Evolutionary conservation across 2,329 filamentous ascomycete genomes (phyloP), one percentile per base, ranked within the genome.

Genomic region (Nigrospora osmanthi): DNA sequence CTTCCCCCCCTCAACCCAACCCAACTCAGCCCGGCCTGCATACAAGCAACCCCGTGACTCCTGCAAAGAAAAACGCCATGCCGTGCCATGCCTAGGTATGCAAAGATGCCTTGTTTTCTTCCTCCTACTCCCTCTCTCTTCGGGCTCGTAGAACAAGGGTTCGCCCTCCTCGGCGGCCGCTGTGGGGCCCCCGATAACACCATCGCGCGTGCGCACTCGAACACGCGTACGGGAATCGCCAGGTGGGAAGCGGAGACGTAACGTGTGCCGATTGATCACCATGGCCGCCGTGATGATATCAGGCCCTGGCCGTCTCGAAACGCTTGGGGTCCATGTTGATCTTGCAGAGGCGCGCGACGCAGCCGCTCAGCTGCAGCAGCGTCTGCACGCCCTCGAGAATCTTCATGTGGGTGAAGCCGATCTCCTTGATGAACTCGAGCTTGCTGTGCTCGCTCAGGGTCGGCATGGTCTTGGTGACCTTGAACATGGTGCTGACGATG

Each of bases 401-500:
- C 64, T 94, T 90, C 93, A 98, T 98, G 62, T 98, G 93, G 3
- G 93, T 95, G 66, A 97, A 97, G 43, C 93, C 93, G 65, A 98
- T 98, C 69, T 96, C 93, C 69, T 89, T 91, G 69, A 97, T 95
- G 57, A 97, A 98, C 62, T 97, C 91, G 49, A 98, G 73, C 71
- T 96, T 96, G 14, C 89, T 83, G 65, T 97, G 89, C 68, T 98
- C 93, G 54, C 89, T 93, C 46, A 98, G 71, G 2, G 85, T 89
- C 2, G 88, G 87, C 48, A 97, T 89, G 2, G 89, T 94, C 73
- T 97, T 98, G 38, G 93, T 97, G 48, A 98, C 93, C 59, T 85
- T 84, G 75, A 98, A 97, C 93, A 98, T 98, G 49, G 91, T 98
- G 68, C 87, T 94, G 65, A 98, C 94, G 56, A 98, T 95, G 65